Base-by-base conservation (phyloP, 306 rosid species). In the Quercus aquifolioides region DNA sequence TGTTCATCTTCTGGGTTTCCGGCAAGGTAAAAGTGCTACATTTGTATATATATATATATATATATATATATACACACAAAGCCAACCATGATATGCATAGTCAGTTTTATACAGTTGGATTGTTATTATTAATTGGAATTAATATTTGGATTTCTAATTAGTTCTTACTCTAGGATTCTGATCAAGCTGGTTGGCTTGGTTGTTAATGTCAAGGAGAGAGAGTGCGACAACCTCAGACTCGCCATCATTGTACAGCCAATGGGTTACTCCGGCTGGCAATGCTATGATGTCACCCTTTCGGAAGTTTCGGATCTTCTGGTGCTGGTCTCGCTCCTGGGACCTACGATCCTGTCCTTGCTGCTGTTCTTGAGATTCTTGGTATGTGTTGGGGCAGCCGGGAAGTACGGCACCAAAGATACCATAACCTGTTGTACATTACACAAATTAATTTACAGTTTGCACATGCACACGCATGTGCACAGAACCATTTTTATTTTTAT, bases 171-270 rank as follows among this genome's bases (percentile, higher is more conserved):
- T 83, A 0, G 98, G 98, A 6, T 19, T 28, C 15, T 55, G 70
- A 49, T 93, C 98, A 18, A 93, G 98, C 74, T 93, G 91, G 87
- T 93, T 90, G 18, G 15, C 67, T 0, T n/a, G 0, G 86, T 65
- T 93, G 65, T 72, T 9, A 69, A 78, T 82, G 82, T 91, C 84
- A 1, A 84, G 83, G 55, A 93, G 92, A 74, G 51, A 56, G 57
- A 91, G 23, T 7, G 83, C 63, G 5, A 89, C 86, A 12, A 91
- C 69, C 3, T 26, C 19, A 4, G 41, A n/a, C 15, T 76, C 19
- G 51, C 86, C 91, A 33, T 88, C 60, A 75, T 87, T 87, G 74
- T 81, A 82, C 26, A 12, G 7, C 90, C 86, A 87, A 67, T 73
- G 71, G 5, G 79, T 84, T 10, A 80, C 79, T 12, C 91, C 89